Conservation (phyloP, 1,284 basidiomycete genomes). For the Ceratobasidium sp. region DNA sequence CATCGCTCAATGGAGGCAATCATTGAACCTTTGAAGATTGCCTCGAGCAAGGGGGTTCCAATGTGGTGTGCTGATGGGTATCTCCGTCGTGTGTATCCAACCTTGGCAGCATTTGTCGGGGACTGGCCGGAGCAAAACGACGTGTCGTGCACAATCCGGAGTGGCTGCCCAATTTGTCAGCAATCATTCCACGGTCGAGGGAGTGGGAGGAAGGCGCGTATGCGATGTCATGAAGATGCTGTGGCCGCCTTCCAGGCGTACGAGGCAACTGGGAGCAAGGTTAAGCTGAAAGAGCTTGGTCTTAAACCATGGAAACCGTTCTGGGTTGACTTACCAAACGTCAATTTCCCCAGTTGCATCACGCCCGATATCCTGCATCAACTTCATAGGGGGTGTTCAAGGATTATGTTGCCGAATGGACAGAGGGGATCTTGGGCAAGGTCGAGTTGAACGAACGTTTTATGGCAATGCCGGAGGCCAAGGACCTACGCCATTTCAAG, state of each 20-base stretch:
- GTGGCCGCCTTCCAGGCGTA: neutral
- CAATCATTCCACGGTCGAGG: neutral
- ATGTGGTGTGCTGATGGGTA: conserved; percentile 40
- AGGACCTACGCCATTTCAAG: conserved; percentile 31
- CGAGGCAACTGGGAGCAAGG: neutral
- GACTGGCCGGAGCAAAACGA: conserved; percentile 45
- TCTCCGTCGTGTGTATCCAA: conserved; percentile 38
- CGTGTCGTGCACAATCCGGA: conserved; percentile 38
- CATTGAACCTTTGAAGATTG: conserved; percentile 39
- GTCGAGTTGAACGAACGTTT: conserved; percentile 37
- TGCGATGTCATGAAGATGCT: neutral
- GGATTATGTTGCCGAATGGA: conserved; percentile 45
- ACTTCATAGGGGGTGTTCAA: conserved; percentile 49
- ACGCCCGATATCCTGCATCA: conserved; percentile 50
- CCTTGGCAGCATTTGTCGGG: conserved; percentile 44
- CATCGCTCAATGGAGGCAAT: conserved; percentile 43
- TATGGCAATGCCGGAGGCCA: conserved; percentile 32
- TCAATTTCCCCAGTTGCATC: conserved; percentile 45
- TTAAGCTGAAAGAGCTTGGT: neutral
- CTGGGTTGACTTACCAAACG: conserved; percentile 46
- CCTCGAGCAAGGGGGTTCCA: conserved; percentile 36
- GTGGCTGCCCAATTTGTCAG: conserved; percentile 29
- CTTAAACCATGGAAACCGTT: conserved; percentile 42
- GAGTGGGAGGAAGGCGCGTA: neutral
- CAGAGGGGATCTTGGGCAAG: conserved; percentile 15